Evolutionary conservation across 2,329 filamentous ascomycete species (phyloP).

Genomic region (Hypoxylon sp.): DNA sequence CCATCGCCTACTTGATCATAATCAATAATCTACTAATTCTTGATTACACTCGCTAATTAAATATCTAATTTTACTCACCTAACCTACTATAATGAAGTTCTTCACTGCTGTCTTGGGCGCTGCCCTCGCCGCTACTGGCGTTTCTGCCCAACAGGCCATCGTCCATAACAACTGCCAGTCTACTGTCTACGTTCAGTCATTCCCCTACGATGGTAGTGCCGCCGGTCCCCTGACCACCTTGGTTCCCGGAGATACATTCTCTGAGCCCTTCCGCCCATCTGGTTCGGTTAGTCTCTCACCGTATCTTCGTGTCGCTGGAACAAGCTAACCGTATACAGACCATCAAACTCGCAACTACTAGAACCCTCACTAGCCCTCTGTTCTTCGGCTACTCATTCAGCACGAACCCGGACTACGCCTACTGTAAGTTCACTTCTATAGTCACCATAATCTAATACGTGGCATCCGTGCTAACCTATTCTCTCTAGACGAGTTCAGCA

Average conservation of each 20-base stretch:
- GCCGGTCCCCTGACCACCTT: conserved; percentile 55
- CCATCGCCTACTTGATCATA: conserved; percentile 5
- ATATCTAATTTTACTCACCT: background rate
- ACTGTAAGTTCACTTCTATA: conserved; percentile 54
- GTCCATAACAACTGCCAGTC: conserved; percentile 57
- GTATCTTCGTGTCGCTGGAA: conserved; percentile 1
- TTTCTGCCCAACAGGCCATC: conserved; percentile 56
- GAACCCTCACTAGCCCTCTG: conserved; percentile 56
- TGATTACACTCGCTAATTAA: conserved; percentile 12
- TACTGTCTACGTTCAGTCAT: conserved; percentile 58
- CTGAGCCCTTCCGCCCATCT: conserved; percentile 54
- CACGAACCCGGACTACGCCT: conserved; percentile 56
- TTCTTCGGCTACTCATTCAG: conserved; percentile 62
- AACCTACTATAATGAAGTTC: conserved; percentile 51
- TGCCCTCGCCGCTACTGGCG: conserved; percentile 54
- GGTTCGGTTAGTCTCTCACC: conserved; percentile 56
- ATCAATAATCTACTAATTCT: conserved; percentile 18
- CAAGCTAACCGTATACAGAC: conserved; percentile 53
- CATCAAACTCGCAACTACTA: conserved; percentile 59
- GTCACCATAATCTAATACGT: background rate
- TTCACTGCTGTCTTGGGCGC: conserved; percentile 49
- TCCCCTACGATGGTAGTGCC: conserved; percentile 53
- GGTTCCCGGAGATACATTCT: conserved; percentile 48
- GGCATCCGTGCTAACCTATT: conserved; percentile 10
- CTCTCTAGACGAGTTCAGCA: conserved; percentile 58